These are phyloP conservation scores for Flaveria brownii DNA, from an alignment of 129 eudicot species.

Conservation along the genomic window DNA sequence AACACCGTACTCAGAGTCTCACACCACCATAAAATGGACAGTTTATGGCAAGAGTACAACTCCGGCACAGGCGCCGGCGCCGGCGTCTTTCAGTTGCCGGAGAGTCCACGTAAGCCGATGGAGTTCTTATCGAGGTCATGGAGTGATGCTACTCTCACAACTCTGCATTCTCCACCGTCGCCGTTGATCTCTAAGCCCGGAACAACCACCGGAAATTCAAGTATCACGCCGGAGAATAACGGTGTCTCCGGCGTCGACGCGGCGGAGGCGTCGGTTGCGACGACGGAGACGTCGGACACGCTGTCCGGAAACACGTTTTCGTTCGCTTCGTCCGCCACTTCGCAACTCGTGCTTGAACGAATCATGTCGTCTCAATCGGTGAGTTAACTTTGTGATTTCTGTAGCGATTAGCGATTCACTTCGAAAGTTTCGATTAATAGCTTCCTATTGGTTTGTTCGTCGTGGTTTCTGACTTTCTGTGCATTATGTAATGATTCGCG, in stretches of 20 bases:
- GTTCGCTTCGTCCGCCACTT: constrained; percentile 92
- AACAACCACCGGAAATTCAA: constrained; percentile 26
- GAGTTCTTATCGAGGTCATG: constrained; percentile 92
- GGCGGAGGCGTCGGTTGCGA: constrained; percentile 34
- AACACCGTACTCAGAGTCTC: constrained; percentile 22
- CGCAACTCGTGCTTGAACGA: constrained; percentile 96
- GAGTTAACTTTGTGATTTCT: constrained; percentile 21
- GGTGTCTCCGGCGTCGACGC: constrained; percentile 3
- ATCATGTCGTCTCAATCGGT: constrained; percentile 99
- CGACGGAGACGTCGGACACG: constrained; percentile 8
- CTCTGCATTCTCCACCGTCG: constrained; percentile 57
- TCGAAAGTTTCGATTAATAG: not conserved
- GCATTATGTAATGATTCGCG: not conserved
- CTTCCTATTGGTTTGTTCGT: not conserved
- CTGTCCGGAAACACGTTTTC: constrained; percentile 79
- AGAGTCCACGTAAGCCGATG: constrained; percentile 85
- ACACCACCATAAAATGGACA: constrained; percentile 47
- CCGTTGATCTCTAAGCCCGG: constrained; percentile 35
- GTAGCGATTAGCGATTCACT: not conserved
- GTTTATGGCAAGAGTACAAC: constrained; percentile 52
- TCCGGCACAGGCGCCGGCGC: not conserved
- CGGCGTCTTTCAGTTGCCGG: constrained; percentile 68
- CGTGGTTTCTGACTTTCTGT: not conserved
- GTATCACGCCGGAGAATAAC: constrained; percentile 8
- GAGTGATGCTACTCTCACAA: constrained; percentile 76